These are phyloP conservation scores for Saturnispora gosingensis DNA, from an alignment of 805 yeast species.

Conservation along the genomic window DNA sequence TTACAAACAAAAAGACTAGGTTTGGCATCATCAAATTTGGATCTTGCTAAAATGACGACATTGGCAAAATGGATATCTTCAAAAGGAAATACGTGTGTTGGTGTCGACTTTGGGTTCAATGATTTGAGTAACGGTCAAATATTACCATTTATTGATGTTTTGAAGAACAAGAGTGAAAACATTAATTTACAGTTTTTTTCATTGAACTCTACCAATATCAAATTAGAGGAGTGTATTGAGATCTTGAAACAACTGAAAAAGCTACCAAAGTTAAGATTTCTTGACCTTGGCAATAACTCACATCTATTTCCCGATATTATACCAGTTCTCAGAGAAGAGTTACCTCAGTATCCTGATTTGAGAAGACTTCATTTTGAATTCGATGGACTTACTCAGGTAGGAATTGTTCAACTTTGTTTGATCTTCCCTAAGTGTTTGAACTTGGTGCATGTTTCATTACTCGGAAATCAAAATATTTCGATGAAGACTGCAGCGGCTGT, in stretches of 20 bases:
- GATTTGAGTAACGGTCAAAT: conserved; percentile 40
- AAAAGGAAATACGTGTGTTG: conserved; percentile 38
- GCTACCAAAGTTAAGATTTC: conserved; percentile 35
- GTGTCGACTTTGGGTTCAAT: conserved; percentile 48
- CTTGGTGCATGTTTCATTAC: conserved; percentile 43
- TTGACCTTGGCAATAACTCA: conserved; percentile 46
- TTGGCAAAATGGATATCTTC: conserved; percentile 41
- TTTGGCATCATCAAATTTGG: conserved; percentile 43
- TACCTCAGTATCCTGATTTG: conserved; percentile 38
- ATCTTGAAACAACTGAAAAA: conserved; percentile 31
- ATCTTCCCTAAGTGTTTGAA: conserved; percentile 39
- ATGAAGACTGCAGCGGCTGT: conserved; percentile 37
- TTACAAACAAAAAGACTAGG: conserved; percentile 42
- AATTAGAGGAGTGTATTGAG: conserved; percentile 30
- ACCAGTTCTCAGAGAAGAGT: conserved; percentile 33
- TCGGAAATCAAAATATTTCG: conserved; percentile 41
- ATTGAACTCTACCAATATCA: conserved; percentile 40
- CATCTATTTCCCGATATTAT: conserved; percentile 43
- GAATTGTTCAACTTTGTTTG: conserved; percentile 40
- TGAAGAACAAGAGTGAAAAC: conserved; percentile 21
- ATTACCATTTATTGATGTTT: conserved; percentile 36
- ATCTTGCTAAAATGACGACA: conserved; percentile 31
- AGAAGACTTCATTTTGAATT: conserved; percentile 47
- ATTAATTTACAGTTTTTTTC: conserved; percentile 41
- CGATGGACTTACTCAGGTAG: conserved; percentile 38